phyloP scores from a whole-genome alignment of 73 alveolate species.

The Symbiodinium pilosum region DNA sequence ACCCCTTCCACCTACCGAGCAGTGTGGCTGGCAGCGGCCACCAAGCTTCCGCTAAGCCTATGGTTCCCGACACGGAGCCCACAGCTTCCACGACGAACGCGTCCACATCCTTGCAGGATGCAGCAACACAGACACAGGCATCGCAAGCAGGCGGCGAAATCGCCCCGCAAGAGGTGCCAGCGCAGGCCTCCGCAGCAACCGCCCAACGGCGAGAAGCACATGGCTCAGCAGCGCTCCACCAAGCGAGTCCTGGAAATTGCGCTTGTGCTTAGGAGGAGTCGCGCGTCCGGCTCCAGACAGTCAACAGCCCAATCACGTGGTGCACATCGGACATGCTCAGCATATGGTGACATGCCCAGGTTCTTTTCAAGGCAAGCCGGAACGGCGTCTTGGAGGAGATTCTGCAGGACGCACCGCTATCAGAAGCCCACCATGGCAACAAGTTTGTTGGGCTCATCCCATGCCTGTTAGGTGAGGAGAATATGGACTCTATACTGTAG shows the following conservation, averaged over 20 bases:
- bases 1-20: background rate
- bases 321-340: too few species aligned
- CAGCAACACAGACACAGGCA: background rate
- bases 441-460: too few species aligned
- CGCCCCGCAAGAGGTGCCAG: background rate
- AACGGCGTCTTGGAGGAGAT: slow-evolving; percentile 35
- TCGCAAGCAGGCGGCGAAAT: background rate
- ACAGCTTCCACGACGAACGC: background rate
- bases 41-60: background rate
- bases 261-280: background rate
- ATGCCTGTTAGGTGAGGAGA: too few species aligned
- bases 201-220: background rate
- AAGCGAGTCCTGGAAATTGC: background rate
- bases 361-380: slow-evolving; percentile 19
- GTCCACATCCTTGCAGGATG: background rate
- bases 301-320: background rate
- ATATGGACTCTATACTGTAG: too few species aligned
- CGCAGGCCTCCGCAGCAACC: background rate
- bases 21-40: background rate
- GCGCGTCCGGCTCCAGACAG: background rate
- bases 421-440: too few species aligned
- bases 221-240: background rate
- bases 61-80: background rate
- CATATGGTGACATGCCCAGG: background rate
- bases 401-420: slow-evolving; percentile 2